A percentile compares a stretch with the other conserved stretches of the same genome.
phyloP scores from a whole-genome alignment of 352 stramenopile genomes.

The Blastocystis sp. region DNA sequence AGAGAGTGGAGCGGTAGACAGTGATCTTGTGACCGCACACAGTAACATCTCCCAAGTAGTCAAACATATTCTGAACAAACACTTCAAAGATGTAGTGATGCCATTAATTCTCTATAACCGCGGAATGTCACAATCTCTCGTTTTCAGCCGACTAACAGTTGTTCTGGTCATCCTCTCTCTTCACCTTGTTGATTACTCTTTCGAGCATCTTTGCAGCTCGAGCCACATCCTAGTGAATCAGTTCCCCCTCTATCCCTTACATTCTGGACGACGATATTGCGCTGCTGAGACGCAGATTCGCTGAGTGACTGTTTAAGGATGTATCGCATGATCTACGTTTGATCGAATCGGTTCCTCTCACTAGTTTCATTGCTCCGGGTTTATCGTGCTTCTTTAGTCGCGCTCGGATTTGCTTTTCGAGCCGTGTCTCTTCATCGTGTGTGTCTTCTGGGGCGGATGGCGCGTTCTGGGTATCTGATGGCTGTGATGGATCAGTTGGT shows the following conservation, averaged over 20 bases:
- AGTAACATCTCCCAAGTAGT: not conserved
- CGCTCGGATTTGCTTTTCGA: not conserved
- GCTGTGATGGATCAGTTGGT: too few species aligned
- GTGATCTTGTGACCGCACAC: not conserved
- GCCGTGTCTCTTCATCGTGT: not conserved
- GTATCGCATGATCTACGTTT: constrained; percentile 24
- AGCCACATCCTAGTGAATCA: not conserved
- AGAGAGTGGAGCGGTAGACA: not conserved
- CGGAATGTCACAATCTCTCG: too few species aligned
- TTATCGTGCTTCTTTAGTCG: not conserved
- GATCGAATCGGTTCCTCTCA: not conserved
- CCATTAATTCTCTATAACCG: too few species aligned
- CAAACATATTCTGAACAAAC: too few species aligned
- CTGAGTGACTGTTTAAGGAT: constrained; percentile 1
- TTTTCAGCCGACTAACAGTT: too few species aligned
- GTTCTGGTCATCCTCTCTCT: not conserved
- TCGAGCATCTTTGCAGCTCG: not conserved
- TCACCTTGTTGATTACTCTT: not conserved
- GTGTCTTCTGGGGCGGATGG: too few species aligned
- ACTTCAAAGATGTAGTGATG: too few species aligned
- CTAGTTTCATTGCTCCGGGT: constrained; percentile 28
- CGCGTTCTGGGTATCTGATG: too few species aligned
- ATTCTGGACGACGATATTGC: constrained; percentile 35
- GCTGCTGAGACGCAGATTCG: not conserved
- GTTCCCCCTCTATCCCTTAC: not conserved